These are phyloP conservation scores for Penicillium diatomitis DNA, from an alignment of 495 filamentous ascomycete species.

Conservation along the genomic window DNA sequence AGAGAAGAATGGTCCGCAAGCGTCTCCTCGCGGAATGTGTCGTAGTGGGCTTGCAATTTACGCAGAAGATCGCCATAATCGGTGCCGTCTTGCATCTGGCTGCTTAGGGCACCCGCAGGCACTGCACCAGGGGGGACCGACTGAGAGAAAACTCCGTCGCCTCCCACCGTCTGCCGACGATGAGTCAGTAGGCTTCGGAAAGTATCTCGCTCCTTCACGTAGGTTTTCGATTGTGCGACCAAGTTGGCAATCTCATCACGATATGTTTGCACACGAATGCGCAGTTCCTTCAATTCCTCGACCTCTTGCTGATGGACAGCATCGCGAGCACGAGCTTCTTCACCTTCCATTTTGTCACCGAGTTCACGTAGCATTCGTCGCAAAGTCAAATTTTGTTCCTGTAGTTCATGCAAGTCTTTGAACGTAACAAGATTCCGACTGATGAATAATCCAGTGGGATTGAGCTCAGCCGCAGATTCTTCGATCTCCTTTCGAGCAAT, in stretches of 20 bases:
- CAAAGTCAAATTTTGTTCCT: conserved; percentile 79
- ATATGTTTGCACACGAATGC: conserved; percentile 50
- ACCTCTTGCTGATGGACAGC: conserved; percentile 60
- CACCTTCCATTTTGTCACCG: conserved; percentile 82
- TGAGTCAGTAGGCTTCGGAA: conserved; percentile 87
- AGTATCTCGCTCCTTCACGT: conserved; percentile 91
- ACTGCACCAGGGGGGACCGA: conserved; percentile 43
- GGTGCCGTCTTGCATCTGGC: conserved; percentile 35
- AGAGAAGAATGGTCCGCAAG: conserved; percentile 66
- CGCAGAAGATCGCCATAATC: conserved; percentile 64
- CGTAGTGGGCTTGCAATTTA: conserved; percentile 83
- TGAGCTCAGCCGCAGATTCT: conserved; percentile 50
- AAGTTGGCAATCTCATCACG: conserved; percentile 71
- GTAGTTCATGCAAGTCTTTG: conserved; percentile 73
- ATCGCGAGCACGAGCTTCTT: conserved; percentile 66
- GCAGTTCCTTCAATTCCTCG: conserved; percentile 61
- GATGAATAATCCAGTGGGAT: conserved; percentile 78
- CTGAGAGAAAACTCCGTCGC: conserved; percentile 59
- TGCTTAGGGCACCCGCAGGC: conserved; percentile 32
- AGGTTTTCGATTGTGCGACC: conserved; percentile 74
- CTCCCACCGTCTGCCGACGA: conserved; percentile 49
- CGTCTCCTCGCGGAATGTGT: conserved; percentile 79
- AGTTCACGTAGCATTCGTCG: conserved; percentile 73
- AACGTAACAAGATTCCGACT: conserved; percentile 73
- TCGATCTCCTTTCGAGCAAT: conserved; percentile 57